Conservation (phyloP, 768 basidiomycete genomes). For the Mycena leptocephala region DNA sequence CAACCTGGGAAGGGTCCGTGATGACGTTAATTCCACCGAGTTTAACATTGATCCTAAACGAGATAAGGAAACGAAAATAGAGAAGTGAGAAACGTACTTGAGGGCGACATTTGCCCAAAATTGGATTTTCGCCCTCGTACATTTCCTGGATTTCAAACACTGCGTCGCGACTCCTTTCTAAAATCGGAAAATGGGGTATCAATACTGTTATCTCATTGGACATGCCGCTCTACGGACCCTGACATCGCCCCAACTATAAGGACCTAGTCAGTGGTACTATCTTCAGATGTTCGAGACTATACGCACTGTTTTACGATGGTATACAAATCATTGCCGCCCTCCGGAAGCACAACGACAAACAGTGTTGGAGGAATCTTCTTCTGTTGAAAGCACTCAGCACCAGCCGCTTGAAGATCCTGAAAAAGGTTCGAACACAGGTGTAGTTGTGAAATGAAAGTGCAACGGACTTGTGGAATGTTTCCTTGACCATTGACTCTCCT, state of each 20-base stretch:
- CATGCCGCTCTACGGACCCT: conserved; percentile 51
- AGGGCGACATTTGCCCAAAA: conserved; percentile 88
- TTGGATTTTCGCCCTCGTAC: conserved; percentile 76
- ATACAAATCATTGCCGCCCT: conserved; percentile 84
- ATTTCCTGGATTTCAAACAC: conserved; percentile 80
- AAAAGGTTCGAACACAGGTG: background rate
- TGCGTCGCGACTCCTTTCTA: conserved; percentile 86
- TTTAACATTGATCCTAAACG: conserved; percentile 83
- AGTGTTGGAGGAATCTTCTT: conserved; percentile 61
- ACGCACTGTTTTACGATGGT: conserved; percentile 85
- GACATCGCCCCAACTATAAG: conserved; percentile 82
- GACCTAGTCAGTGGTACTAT: background rate
- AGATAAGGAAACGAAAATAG: conserved; percentile 7
- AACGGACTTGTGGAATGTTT: conserved; percentile 62
- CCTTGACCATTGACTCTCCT: conserved; percentile 73
- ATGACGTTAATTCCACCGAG: conserved; percentile 88
- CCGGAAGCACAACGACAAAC: conserved; percentile 79
- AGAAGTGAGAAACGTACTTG: conserved; percentile 67
- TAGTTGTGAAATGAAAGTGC: background rate
- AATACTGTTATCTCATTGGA: no score
- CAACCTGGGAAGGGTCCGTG: conserved; percentile 76
- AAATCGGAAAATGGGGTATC: background rate
- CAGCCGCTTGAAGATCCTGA: conserved; percentile 68
- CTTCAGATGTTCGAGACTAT: background rate
- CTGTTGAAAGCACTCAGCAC: conserved; percentile 57